Conservation (phyloP, 192 early-diverging fungal genomes). For the Entomortierella lignicola region DNA sequence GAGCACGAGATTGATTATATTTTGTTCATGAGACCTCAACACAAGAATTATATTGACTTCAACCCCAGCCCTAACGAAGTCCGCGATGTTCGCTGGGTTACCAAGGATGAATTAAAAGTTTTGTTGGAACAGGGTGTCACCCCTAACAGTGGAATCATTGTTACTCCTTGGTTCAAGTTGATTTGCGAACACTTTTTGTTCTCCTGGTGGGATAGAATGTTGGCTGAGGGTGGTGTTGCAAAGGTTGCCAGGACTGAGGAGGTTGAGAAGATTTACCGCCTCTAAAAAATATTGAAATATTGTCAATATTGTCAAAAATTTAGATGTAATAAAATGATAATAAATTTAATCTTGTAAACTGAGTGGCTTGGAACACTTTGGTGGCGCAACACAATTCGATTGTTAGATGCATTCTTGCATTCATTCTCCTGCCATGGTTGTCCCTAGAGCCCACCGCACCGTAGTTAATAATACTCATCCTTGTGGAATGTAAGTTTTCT, state of each 20-base stretch:
- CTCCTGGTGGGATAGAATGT: constrained; percentile 94
- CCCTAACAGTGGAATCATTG: constrained; percentile 34
- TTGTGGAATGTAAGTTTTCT: constrained; percentile 40
- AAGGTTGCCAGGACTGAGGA: constrained; percentile 43
- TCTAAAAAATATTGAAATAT: constrained; percentile 60
- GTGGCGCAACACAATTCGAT: too few relatives aligned
- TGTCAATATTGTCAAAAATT: constrained; percentile 15
- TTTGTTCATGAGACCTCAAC: constrained; percentile 81
- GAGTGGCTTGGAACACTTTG: too few relatives aligned
- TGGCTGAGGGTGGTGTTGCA: constrained; percentile 33
- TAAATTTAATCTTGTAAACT: too few relatives aligned
- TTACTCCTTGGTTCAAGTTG: constrained; percentile 97
- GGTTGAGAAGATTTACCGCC: constrained; percentile 44
- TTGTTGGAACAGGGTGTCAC: constrained; percentile 37
- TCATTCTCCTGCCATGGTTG: constrained; percentile 28
- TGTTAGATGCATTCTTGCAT: not conserved
- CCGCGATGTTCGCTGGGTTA: constrained; percentile 82
- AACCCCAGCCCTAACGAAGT: constrained; percentile 93
- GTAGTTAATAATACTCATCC: constrained; percentile 22
- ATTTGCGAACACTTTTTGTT: constrained; percentile 94
- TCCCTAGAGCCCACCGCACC: constrained; percentile 29
- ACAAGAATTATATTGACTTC: constrained; percentile 71
- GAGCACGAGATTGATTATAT: constrained; percentile 99
- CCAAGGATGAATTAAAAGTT: constrained; percentile 78
- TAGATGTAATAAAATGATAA: not conserved